Base-by-base conservation (phyloP, 768 basidiomycete species). In the Lentinula edodes region DNA sequence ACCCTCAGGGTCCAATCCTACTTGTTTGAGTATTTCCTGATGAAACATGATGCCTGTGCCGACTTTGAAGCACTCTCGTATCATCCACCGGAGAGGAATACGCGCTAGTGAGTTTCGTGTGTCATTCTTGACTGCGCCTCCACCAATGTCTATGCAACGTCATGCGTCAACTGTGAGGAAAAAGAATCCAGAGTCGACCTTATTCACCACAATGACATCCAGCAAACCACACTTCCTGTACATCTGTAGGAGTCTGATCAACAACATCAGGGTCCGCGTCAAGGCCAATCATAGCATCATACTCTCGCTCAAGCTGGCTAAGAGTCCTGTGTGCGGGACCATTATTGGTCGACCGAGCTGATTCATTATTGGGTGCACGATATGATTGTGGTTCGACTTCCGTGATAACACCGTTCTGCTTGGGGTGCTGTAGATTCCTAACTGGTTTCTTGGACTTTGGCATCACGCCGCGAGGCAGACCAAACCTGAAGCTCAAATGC, bases 41-140 rank as follows among this genome's bases (percentile, higher is more conserved):
- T 85, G 73, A 72, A 88, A 89, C 54, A 87, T 66, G 53, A 89
- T 86, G 1, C 86, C 87, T 0, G 83, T 80, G 1, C 83, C 71
- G 36, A 79, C 67, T 9, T 73, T 70, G 74, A 87, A 84, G 63
- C 83, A 85, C 66, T 89, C 79, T 51, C 86, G 80, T 46, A 90
- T 74, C 86, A 90, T 89, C 88, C 88, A 93, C 57, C 89, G 83
- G 36, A 93, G 78, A 2, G 90, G 76, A 52, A 91, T 88, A 38
- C 88, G 84, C 0, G 89, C 85, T 3, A 92, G 78, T 51, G 78
- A 82, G 66, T 88, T 82, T 12, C 77, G 78, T 0, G 78, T 76
- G 55, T 78, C 80, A 62, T 58, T 58, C 35, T 41, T 57, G 13
- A 62, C 61, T 1, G 61, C 38, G 16, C 61, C 61, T 18, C 61